These are phyloP conservation scores for Cicer arietinum DNA, from an alignment of 306 rosid genomes.

Conservation along the genomic window DNA sequence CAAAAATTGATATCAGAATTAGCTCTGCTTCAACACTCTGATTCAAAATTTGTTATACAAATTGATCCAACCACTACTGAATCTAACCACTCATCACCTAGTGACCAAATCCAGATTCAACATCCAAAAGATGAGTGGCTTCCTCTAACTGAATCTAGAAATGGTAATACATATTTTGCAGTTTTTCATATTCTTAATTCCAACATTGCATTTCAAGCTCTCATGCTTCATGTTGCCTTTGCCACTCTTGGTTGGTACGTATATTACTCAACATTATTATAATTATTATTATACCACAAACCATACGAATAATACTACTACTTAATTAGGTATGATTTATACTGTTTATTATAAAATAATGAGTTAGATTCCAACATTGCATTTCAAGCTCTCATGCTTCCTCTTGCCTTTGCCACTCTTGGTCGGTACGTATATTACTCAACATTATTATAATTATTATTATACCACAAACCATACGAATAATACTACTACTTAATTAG, in stretches of 20 bases:
- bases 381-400: constrained; percentile 68
- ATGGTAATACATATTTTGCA: constrained; percentile 54
- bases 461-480: too few species aligned
- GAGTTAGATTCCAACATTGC: constrained; percentile 46
- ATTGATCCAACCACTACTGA: constrained; percentile 2
- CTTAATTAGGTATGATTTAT: too few species aligned
- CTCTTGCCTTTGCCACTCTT: constrained; percentile 66
- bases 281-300: too few species aligned
- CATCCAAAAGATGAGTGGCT: constrained; percentile 64
- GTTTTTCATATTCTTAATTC: constrained; percentile 59
- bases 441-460: too few species aligned
- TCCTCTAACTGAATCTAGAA: constrained; percentile 65
- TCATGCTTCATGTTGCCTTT: constrained; percentile 67
- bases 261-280: not conserved
- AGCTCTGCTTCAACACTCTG: constrained; percentile 12
- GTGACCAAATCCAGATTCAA: not conserved
- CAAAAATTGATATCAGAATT: constrained; percentile 17
- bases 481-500: too few species aligned
- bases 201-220: constrained; percentile 65
- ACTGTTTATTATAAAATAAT: too few species aligned
- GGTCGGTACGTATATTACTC: constrained; percentile 60
- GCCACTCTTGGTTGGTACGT: constrained; percentile 76
- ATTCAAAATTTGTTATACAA: not conserved
- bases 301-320: too few species aligned
- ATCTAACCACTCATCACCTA: not conserved